These are phyloP conservation scores for Zygotorulaspora mrakii DNA, from an alignment of 1,139 yeast species.

Conservation along the genomic window DNA sequence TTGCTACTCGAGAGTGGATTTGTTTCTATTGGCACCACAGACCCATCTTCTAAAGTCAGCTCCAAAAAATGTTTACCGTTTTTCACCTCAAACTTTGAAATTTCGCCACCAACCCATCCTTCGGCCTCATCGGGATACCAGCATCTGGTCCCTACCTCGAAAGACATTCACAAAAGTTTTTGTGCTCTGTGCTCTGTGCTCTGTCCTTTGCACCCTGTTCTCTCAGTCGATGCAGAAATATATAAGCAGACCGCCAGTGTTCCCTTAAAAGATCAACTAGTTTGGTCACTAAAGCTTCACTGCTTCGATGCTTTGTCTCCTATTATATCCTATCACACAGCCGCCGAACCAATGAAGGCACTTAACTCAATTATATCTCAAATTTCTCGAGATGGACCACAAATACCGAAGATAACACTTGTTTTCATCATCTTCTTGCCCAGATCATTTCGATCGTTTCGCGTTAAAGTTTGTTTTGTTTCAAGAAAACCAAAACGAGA, in stretches of 20 bases:
- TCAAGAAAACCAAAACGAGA: conserved; percentile 1
- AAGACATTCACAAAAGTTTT: conserved; percentile 30
- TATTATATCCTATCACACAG: too few relatives aligned
- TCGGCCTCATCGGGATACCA: conserved; percentile 88
- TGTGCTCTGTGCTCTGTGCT: too few relatives aligned
- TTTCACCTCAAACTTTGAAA: conserved; percentile 51
- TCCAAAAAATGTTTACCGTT: conserved; percentile 55
- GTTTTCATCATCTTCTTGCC: not conserved
- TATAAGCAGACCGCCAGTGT: too few relatives aligned
- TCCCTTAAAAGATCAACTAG: too few relatives aligned
- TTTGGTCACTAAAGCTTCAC: too few relatives aligned
- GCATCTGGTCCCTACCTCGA: conserved; percentile 56
- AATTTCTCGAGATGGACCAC: too few relatives aligned
- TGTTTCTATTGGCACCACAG: conserved; percentile 53
- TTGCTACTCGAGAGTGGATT: conserved; percentile 39
- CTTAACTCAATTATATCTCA: too few relatives aligned
- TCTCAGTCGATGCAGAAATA: too few relatives aligned
- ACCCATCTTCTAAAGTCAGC: conserved; percentile 61
- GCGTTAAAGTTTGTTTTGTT: conserved; percentile 6
- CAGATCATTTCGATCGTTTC: conserved; percentile 1
- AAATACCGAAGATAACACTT: not conserved
- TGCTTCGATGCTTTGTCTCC: too few relatives aligned
- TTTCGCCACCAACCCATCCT: conserved; percentile 92
- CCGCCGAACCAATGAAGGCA: too few relatives aligned
- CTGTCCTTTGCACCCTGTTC: too few relatives aligned